Evolutionary conservation across 2,329 filamentous ascomycete genomes (phyloP).

Genomic region (Colletotrichum melonis): DNA sequence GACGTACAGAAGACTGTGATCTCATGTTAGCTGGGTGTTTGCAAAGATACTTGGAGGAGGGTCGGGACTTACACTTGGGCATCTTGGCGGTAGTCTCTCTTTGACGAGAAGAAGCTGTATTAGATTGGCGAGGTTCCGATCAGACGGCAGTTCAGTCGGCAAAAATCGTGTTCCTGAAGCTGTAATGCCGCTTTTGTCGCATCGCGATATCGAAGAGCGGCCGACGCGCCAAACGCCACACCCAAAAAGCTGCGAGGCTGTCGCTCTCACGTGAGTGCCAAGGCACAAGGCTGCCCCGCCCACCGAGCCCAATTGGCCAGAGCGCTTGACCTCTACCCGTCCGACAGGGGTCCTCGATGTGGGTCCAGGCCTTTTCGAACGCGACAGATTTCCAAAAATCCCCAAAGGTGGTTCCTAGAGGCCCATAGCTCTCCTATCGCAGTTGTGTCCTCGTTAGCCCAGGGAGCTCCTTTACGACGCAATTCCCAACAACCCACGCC

Average conservation of each 20-base stretch:
- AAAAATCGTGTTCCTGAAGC: conserved; percentile 17
- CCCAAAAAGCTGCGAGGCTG: conserved; percentile 34
- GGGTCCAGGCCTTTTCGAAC: conserved; percentile 35
- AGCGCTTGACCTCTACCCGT: background rate
- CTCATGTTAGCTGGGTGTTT: conserved; percentile 38
- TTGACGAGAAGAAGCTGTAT: background rate
- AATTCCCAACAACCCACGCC: conserved; percentile 18
- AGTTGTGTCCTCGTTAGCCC: conserved; percentile 4
- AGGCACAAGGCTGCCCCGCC: conserved; percentile 9
- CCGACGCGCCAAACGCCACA: conserved; percentile 14
- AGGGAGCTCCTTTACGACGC: conserved; percentile 31
- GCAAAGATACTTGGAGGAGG: background rate
- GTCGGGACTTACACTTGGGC: conserved; percentile 83
- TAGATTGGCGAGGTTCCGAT: background rate
- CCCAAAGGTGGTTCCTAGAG: conserved; percentile 28
- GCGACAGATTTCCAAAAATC: conserved; percentile 39
- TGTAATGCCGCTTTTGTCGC: conserved; percentile 15
- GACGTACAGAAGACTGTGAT: conserved; percentile 70
- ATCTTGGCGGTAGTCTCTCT: conserved; percentile 63
- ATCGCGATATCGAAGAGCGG: conserved; percentile 8
- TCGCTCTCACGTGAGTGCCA: background rate
- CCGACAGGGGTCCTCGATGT: conserved; percentile 18
- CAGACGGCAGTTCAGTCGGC: background rate
- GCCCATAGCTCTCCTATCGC: conserved; percentile 30
- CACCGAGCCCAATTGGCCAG: conserved; percentile 10